These are phyloP conservation scores for Tolypocladium pustulatum DNA, from an alignment of 2,329 filamentous ascomycete genomes.

Conservation along the genomic window DNA sequence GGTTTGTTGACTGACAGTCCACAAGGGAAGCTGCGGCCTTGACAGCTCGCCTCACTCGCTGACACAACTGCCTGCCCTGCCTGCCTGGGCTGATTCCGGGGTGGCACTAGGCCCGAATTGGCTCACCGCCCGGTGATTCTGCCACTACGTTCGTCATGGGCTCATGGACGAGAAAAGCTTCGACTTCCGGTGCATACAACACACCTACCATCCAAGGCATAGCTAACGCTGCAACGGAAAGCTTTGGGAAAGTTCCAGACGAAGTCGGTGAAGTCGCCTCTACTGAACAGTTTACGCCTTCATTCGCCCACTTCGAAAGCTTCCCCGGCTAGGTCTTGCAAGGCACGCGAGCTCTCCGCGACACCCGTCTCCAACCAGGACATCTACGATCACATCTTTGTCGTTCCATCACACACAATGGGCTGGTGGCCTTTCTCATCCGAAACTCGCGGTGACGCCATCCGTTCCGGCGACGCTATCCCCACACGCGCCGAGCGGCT, in stretches of 20 bases:
- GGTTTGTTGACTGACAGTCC: not conserved
- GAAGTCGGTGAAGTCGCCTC: not conserved
- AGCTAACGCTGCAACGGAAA: not conserved
- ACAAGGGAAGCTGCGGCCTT: not conserved
- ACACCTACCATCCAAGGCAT: not conserved
- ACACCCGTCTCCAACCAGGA: not conserved
- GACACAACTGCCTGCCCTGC: not conserved
- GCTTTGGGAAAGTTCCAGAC: not conserved
- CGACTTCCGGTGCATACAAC: not conserved
- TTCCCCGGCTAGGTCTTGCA: not conserved
- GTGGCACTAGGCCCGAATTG: not conserved
- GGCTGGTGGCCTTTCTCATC: constrained; percentile 36
- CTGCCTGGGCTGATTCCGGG: not conserved
- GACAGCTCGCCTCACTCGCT: not conserved
- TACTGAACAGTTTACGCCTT: not conserved
- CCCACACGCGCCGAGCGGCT: constrained; percentile 76
- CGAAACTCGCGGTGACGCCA: constrained; percentile 38
- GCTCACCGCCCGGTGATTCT: not conserved
- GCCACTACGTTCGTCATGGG: not conserved
- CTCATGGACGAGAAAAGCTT: not conserved
- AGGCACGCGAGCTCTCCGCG: not conserved
- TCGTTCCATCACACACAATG: constrained; percentile 22
- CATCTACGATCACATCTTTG: not conserved
- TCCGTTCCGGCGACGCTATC: constrained; percentile 52
- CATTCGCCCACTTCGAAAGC: not conserved